A percentile compares a stretch with the other conserved stretches of the same genome.
phyloP scores from a whole-genome alignment of 768 basidiomycete species.

The Lactarius trivialis region DNA sequence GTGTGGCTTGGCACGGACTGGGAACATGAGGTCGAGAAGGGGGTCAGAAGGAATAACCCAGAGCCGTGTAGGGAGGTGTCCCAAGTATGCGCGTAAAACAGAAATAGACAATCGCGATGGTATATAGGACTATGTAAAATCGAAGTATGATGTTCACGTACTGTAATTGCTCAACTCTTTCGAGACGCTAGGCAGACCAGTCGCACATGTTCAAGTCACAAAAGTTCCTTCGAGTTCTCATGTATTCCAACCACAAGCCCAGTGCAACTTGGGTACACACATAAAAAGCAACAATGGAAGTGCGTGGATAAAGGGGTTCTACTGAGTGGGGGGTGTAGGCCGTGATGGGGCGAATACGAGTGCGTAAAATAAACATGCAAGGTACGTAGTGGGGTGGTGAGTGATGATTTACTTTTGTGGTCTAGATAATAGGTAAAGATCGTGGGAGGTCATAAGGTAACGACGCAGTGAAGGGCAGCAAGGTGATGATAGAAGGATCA shows the following conservation, averaged over 20 bases:
- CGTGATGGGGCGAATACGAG: constrained; percentile 9
- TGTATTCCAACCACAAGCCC: constrained; percentile 6
- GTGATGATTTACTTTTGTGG: constrained; percentile 20
- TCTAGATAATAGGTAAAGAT: constrained; percentile 19
- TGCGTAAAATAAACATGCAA: constrained; percentile 19
- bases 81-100: neutral
- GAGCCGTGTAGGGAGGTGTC: constrained; percentile 11
- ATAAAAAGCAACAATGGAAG: neutral
- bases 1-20: constrained; percentile 50
- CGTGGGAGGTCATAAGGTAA: constrained; percentile 14
- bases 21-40: constrained; percentile 40
- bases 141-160: neutral
- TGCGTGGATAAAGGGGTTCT: constrained; percentile 2
- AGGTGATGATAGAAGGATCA: neutral
- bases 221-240: neutral
- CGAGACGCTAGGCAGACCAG: no score
- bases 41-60: constrained; percentile 31
- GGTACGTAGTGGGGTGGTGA: constrained; percentile 13
- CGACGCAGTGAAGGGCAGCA: neutral
- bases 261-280: constrained; percentile 1
- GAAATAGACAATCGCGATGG: neutral
- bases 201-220: neutral
- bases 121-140: neutral
- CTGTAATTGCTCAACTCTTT: no score
- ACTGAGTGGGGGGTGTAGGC: constrained; percentile 23